These are phyloP conservation scores for Prunus davidiana DNA, from an alignment of 306 rosid genomes.

Conservation along the genomic window DNA sequence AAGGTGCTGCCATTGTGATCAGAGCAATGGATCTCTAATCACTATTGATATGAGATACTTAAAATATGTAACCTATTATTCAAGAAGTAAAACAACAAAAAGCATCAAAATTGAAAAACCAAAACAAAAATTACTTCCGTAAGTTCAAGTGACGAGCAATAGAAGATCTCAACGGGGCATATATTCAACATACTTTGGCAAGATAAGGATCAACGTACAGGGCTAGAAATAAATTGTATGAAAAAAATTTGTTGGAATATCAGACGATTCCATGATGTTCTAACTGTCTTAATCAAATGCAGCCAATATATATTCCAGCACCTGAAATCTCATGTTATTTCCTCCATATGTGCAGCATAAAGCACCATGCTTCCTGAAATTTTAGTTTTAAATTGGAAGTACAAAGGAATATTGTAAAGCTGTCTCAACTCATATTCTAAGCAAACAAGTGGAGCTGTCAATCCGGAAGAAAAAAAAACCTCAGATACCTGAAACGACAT, in stretches of 20 bases:
- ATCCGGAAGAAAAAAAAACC: constrained; percentile 4
- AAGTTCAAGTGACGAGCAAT: neutral
- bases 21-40: no score
- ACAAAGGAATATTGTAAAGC: constrained; percentile 8
- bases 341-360: constrained; percentile 20
- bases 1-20: no score
- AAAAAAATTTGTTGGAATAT: neutral
- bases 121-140: neutral
- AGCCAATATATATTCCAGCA: constrained; percentile 16
- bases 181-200: neutral
- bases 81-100: neutral
- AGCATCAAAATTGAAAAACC: neutral
- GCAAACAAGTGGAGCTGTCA: constrained; percentile 6
- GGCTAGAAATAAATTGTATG: neutral
- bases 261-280: constrained; percentile 4
- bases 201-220: neutral
- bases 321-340: constrained; percentile 23
- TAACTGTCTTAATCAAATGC: neutral
- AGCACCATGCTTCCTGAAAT: constrained; percentile 32
- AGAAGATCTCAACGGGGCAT: neutral
- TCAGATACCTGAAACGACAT: constrained; percentile 22
- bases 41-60: no score
- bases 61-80: no score
- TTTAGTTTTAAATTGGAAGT: constrained; percentile 30
- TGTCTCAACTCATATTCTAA: constrained; percentile 7